phyloP scores from a whole-genome alignment of 1,284 basidiomycete genomes.

The Neolentinus lepideus region DNA sequence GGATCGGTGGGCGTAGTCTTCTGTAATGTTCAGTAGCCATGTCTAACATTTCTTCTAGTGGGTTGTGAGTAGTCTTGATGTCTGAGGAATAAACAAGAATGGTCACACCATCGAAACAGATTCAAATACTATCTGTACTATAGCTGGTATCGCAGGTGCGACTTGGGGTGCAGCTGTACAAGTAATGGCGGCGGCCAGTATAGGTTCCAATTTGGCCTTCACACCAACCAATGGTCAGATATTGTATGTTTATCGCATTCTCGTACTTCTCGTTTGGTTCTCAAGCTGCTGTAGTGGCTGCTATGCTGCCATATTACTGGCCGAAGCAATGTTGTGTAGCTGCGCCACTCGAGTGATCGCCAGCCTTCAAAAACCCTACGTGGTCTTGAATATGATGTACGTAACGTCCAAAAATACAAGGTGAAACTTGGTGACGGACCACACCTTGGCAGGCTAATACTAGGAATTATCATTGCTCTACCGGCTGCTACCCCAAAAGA shows the following conservation, averaged over 20 bases:
- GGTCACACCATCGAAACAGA: no score
- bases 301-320: constrained; percentile 48
- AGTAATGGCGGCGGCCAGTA: constrained; percentile 58
- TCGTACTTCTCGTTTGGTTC: background rate
- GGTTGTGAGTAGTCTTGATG: constrained; percentile 44
- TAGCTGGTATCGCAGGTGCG: constrained; percentile 63
- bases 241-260: constrained; percentile 36
- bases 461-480: constrained; percentile 71
- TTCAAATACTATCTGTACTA: constrained; percentile 65
- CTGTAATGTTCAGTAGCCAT: background rate
- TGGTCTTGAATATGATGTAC: constrained; percentile 60
- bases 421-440: background rate
- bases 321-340: constrained; percentile 57
- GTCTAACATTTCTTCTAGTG: constrained; percentile 25
- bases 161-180: constrained; percentile 75
- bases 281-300: constrained; percentile 37
- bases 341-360: constrained; percentile 62
- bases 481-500: constrained; percentile 64
- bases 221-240: constrained; percentile 45
- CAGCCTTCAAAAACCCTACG: constrained; percentile 65
- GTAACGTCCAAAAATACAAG: constrained; percentile 14
- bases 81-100: no score
- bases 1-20: constrained; percentile 36
- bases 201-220: constrained; percentile 47
- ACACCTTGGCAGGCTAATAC: constrained; percentile 41